A percentile compares a stretch with the other conserved stretches of the same genome.
Evolutionary conservation across 768 basidiomycete genomes (phyloP).

Genomic region (Xerocomus brunneocitrinus): DNA sequence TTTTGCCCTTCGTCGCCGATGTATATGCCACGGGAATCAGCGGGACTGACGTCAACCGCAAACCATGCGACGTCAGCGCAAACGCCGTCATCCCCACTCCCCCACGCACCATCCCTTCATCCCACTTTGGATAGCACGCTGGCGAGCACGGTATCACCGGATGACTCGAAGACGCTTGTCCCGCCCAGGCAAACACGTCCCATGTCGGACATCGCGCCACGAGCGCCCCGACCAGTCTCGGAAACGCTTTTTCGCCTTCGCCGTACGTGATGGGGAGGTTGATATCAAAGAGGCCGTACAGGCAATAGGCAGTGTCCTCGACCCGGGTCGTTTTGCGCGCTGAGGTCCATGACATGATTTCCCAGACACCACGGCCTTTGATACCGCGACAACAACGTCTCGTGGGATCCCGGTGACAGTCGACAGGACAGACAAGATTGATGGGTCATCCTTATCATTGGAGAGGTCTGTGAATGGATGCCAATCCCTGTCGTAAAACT

Average conservation of each 20-base stretch:
- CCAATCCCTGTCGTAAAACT: slow-evolving; percentile 25
- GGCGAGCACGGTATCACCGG: slow-evolving; percentile 19
- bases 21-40: slow-evolving; percentile 17
- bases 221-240: slow-evolving; percentile 21
- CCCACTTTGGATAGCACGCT: slow-evolving; percentile 20
- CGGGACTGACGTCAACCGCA: slow-evolving; percentile 18
- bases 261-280: slow-evolving; percentile 25
- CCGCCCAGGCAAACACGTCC: slow-evolving; percentile 27
- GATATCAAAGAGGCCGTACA: slow-evolving; percentile 27
- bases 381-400: slow-evolving; percentile 8
- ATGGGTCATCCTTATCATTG: slow-evolving; percentile 16
- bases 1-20: background rate
- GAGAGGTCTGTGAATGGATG: slow-evolving; percentile 5
- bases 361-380: slow-evolving; percentile 14
- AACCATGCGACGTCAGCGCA: slow-evolving; percentile 9
- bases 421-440: slow-evolving; percentile 10
- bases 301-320: slow-evolving; percentile 29
- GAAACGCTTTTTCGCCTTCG: slow-evolving; percentile 29
- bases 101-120: slow-evolving; percentile 3
- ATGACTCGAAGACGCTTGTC: slow-evolving; percentile 15
- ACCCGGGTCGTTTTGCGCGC: slow-evolving; percentile 23
- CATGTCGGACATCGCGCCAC: slow-evolving; percentile 7
- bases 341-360: slow-evolving; percentile 31
- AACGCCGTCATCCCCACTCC: slow-evolving; percentile 15
- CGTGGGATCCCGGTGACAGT: slow-evolving; percentile 19